Conservation (phyloP, 768 basidiomycete genomes). For the Russula foetens region DNA sequence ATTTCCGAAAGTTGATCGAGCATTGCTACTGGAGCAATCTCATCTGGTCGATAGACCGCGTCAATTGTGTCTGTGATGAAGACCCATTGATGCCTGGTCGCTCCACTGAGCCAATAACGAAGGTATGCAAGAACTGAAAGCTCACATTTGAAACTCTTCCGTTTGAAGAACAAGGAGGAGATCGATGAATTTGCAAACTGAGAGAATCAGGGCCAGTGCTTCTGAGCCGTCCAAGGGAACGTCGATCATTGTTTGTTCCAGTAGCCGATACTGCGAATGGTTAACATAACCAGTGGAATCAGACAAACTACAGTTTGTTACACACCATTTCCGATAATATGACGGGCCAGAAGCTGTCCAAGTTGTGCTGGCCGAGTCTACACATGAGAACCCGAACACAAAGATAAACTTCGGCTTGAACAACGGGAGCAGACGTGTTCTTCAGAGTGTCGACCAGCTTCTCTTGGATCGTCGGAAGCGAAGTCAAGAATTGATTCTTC, state of each 20-base stretch:
- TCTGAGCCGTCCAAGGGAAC: conserved; percentile 80
- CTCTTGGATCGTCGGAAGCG: conserved; percentile 92
- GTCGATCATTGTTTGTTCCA: conserved; percentile 68
- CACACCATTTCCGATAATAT: conserved; percentile 84
- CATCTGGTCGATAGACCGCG: conserved; percentile 80
- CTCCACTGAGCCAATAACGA: not conserved
- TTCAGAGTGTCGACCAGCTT: conserved; percentile 90
- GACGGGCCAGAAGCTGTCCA: conserved; percentile 96
- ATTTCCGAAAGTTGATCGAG: conserved; percentile 87
- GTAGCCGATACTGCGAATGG: conserved; percentile 66
- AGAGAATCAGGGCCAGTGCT: conserved; percentile 70
- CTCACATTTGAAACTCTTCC: conserved; percentile 94
- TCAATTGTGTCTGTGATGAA: conserved; percentile 98
- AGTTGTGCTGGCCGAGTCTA: conserved; percentile 81
- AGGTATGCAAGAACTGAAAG: not conserved
- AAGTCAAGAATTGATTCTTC: conserved; percentile 84
- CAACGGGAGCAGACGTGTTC: conserved; percentile 68
- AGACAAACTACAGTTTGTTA: not conserved
- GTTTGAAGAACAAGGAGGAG: conserved; percentile 88
- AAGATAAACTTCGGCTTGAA: conserved; percentile 91
- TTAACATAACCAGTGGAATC: not conserved
- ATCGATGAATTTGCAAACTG: conserved; percentile 92
- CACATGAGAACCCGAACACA: conserved; percentile 89
- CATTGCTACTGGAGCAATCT: conserved; percentile 79
- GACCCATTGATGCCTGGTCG: conserved; percentile 89